Percentiles rank a stretch among this genome's conserved stretches.
Evolutionary conservation across 1,139 yeast species (phyloP).

Genomic region (Arxiozyma slooffiae): DNA sequence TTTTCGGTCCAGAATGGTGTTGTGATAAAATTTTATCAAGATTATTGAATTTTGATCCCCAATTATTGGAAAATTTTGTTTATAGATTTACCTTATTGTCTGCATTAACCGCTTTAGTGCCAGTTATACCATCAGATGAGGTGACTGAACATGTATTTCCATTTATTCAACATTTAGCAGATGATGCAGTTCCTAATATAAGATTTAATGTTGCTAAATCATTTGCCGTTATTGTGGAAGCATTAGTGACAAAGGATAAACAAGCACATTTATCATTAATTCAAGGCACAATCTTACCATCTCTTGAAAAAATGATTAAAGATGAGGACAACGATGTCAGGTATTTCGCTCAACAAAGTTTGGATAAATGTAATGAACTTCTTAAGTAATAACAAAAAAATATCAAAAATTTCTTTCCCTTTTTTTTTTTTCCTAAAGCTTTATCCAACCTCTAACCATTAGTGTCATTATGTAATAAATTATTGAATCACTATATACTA

Average conservation of each 20-base stretch:
- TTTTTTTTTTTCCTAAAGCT: neutral
- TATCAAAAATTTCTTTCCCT: neutral
- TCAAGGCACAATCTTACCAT: conserved; percentile 48
- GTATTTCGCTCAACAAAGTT: conserved; percentile 64
- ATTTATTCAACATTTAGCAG: conserved; percentile 58
- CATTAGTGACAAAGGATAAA: conserved; percentile 32
- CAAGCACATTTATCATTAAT: conserved; percentile 32
- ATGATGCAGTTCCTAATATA: conserved; percentile 86
- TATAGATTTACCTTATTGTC: conserved; percentile 86
- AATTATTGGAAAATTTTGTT: conserved; percentile 46
- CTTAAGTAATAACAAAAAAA: neutral
- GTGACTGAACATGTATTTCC: conserved; percentile 65
- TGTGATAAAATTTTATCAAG: conserved; percentile 72
- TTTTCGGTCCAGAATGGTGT: conserved; percentile 94
- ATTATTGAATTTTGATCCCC: conserved; percentile 45
- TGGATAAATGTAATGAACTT: conserved; percentile 28
- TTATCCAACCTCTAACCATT: neutral
- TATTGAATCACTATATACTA: neutral
- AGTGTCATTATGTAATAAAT: neutral
- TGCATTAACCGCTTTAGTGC: conserved; percentile 71
- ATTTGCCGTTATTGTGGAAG: conserved; percentile 49
- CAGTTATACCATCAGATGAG: conserved; percentile 50
- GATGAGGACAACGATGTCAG: conserved; percentile 88
- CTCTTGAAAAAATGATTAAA: conserved; percentile 51
- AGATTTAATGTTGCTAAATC: conserved; percentile 92